Conservation (phyloP, 768 basidiomycete species). For the Boletus rubescentipes region DNA sequence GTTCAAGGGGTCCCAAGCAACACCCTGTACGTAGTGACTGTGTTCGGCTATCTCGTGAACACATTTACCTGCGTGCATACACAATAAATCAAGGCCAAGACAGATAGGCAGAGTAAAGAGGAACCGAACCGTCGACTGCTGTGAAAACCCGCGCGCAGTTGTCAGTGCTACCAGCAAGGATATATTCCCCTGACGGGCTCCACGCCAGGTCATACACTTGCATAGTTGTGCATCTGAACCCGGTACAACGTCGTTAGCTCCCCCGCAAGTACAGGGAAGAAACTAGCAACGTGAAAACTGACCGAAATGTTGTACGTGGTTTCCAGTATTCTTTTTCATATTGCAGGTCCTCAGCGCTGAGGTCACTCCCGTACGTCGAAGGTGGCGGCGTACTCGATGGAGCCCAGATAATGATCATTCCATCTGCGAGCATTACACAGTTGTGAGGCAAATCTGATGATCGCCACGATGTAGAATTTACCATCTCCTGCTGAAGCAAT, state of each 20-base stretch:
- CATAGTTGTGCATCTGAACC: conserved; percentile 82
- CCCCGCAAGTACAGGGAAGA: neutral
- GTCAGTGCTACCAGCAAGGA: conserved; percentile 96
- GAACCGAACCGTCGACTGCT: conserved; percentile 60
- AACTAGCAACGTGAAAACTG: conserved; percentile 18
- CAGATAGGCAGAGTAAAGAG: neutral
- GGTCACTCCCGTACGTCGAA: conserved; percentile 79
- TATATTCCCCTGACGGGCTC: conserved; percentile 93
- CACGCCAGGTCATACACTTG: conserved; percentile 98
- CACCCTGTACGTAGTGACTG: conserved; percentile 95
- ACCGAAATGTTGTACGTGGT: conserved; percentile 82
- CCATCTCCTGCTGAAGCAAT: conserved; percentile 98
- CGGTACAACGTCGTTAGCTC: conserved; percentile 3
- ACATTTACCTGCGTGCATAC: conserved; percentile 61
- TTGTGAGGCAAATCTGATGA: neutral
- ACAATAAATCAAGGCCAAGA: neutral
- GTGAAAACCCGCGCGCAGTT: conserved; percentile 88
- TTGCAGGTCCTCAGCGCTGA: conserved; percentile 72
- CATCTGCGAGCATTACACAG: conserved; percentile 53
- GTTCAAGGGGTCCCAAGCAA: conserved; percentile 97
- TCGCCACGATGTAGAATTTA: conserved; percentile 37
- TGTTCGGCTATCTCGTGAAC: conserved; percentile 92
- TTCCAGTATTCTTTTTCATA: conserved; percentile 97
- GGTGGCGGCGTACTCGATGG: conserved; percentile 71
- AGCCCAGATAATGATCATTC: conserved; percentile 96